These are phyloP conservation scores for Linaria vulgaris DNA, from an alignment of 257 asterid species.

Conservation along the genomic window DNA sequence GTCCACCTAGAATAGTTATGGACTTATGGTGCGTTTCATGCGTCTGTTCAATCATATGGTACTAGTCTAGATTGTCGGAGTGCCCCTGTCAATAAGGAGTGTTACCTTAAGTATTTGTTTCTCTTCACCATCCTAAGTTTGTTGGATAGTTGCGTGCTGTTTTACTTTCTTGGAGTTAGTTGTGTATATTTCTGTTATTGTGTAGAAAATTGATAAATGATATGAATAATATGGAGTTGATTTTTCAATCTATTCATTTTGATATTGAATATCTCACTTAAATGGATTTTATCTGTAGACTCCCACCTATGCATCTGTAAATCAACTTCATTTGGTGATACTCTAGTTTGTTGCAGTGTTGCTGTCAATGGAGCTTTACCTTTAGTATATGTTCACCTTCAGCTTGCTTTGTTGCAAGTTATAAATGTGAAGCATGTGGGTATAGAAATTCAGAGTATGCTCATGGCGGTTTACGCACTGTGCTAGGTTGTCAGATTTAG, in stretches of 20 bases:
- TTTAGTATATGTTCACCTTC: background rate
- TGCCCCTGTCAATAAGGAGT: conserved; percentile 14
- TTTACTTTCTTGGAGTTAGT: conserved; percentile 7
- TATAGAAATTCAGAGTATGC: background rate
- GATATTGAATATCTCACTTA: conserved; percentile 3
- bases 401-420: background rate
- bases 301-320: conserved; percentile 49
- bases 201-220: conserved; percentile 12
- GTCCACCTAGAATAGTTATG: conserved; percentile 8
- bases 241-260: conserved; percentile 1
- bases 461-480: conserved; percentile 7
- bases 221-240: background rate
- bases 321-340: conserved; percentile 27
- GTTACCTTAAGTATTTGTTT: conserved; percentile 9
- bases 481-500: conserved; percentile 9
- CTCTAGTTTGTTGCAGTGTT: conserved; percentile 6
- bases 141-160: conserved; percentile 2
- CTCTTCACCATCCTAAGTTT: conserved; percentile 6
- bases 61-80: background rate
- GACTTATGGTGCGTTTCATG: conserved; percentile 15
- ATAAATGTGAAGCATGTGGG: background rate
- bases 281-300: background rate
- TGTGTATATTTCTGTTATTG: conserved; percentile 14
- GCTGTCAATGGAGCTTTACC: conserved; percentile 2
- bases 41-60: conserved; percentile 20